phyloP scores from a whole-genome alignment of 1,284 basidiomycete genomes.

The Hortiboletus rubellus region DNA sequence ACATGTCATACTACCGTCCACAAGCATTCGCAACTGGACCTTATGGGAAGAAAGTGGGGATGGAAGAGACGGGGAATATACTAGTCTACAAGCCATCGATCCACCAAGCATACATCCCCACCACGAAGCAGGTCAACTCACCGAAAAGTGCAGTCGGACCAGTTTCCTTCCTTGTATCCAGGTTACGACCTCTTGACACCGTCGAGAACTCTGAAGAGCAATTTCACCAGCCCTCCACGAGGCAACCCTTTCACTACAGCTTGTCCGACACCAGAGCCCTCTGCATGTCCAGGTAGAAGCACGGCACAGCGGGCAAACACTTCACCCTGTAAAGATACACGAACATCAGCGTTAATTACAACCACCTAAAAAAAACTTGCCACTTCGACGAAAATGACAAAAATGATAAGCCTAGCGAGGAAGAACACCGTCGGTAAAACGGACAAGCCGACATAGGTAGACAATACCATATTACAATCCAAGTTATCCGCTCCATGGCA shows the following conservation, averaged over 20 bases:
- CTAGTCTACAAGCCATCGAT: neutral
- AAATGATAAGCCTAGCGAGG: conserved; percentile 73
- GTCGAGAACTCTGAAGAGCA: conserved; percentile 26
- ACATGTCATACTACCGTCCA: neutral
- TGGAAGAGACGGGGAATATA: neutral
- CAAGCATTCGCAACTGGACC: neutral
- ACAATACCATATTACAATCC: conserved; percentile 88
- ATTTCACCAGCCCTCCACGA: conserved; percentile 26
- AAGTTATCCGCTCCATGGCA: conserved; percentile 92
- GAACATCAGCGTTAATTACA: neutral
- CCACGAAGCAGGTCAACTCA: neutral
- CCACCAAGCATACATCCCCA: neutral
- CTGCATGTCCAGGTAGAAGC: conserved; percentile 35
- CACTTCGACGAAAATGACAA: conserved; percentile 81
- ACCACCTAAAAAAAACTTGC: conserved; percentile 41
- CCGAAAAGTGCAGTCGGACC: neutral
- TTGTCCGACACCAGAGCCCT: conserved; percentile 1
- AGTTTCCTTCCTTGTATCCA: neutral
- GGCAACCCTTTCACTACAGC: conserved; percentile 19
- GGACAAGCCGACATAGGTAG: neutral
- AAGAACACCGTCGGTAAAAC: conserved; percentile 1
- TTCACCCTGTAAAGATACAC: conserved; percentile 58
- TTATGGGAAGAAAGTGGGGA: neutral
- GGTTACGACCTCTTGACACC: conserved; percentile 10
- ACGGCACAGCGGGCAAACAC: conserved; percentile 80